Conservation (phyloP, 2,329 filamentous ascomycete genomes). For the Aspergillus tamarii region DNA sequence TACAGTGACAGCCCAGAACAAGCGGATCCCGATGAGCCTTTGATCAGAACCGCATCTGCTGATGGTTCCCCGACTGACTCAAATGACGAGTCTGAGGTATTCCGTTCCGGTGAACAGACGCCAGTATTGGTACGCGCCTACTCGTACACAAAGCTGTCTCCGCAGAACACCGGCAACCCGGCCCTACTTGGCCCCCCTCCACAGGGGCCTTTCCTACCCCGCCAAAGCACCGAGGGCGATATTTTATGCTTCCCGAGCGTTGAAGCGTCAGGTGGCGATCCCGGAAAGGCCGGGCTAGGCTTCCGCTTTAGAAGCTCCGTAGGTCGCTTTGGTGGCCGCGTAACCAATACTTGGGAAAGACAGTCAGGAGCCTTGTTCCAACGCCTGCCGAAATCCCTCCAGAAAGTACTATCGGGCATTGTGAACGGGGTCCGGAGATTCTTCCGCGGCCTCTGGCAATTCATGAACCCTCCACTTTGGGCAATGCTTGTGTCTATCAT, state of each 20-base stretch:
- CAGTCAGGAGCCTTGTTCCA: conserved; percentile 44
- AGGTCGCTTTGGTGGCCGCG: conserved; percentile 21
- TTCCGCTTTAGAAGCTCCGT: conserved; percentile 32
- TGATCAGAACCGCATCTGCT: conserved; percentile 37
- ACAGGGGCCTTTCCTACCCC: conserved; percentile 38
- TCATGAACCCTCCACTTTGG: conserved; percentile 98
- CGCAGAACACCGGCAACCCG: conserved; percentile 25
- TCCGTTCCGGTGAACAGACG: conserved; percentile 45
- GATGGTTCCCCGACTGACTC: conserved; percentile 17
- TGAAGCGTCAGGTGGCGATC: conserved; percentile 32
- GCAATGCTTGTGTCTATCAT: conserved; percentile 92
- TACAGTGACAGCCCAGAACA: conserved; percentile 46
- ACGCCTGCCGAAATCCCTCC: conserved; percentile 56
- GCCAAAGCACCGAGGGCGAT: conserved; percentile 52
- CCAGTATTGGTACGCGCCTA: conserved; percentile 39
- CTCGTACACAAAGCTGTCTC: conserved; percentile 39
- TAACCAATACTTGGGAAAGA: conserved; percentile 25
- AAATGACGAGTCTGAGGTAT: conserved; percentile 24
- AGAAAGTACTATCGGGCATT: conserved; percentile 52
- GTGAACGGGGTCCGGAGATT: conserved; percentile 54
- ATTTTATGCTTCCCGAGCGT: conserved; percentile 62
- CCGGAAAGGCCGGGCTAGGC: conserved; percentile 32
- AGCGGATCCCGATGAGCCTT: conserved; percentile 40
- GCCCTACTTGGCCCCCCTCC: conserved; percentile 37
- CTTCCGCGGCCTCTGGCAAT: conserved; percentile 75